Evolutionary conservation across 106 monocot species (phyloP).

Genomic region (Acanthochlamys bracteata): DNA sequence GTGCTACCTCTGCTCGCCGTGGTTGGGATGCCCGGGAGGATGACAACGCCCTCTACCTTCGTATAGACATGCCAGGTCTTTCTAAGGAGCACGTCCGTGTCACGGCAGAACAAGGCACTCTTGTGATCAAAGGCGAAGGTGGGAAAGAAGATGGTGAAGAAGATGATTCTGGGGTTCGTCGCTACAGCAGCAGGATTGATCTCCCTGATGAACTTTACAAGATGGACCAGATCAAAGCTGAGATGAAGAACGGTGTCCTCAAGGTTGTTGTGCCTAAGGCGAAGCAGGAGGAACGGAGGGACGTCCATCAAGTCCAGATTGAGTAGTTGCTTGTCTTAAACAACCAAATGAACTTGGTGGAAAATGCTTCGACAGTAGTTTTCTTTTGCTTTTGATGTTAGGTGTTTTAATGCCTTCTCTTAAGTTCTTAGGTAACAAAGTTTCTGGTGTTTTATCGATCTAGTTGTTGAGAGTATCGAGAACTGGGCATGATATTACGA

Average conservation of each 20-base stretch:
- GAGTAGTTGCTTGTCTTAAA: slow-evolving; percentile 33
- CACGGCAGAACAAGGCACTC: slow-evolving; percentile 43
- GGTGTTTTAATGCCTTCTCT: too few species aligned
- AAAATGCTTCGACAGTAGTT: background rate
- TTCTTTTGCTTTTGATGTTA: background rate
- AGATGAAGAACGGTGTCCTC: slow-evolving; percentile 92
- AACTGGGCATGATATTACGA: too few species aligned
- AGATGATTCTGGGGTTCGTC: background rate
- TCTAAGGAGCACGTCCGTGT: slow-evolving; percentile 57
- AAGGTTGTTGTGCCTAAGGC: slow-evolving; percentile 68
- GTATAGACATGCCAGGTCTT: slow-evolving; percentile 83
- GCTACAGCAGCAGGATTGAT: slow-evolving; percentile 56
- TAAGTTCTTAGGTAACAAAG: too few species aligned
- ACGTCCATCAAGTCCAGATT: slow-evolving; percentile 52
- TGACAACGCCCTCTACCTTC: slow-evolving; percentile 36
- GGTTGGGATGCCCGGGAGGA: slow-evolving; percentile 78
- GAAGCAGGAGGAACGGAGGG: slow-evolving; percentile 66
- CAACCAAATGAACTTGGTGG: too few species aligned
- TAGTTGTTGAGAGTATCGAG: too few species aligned
- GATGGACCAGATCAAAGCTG: slow-evolving; percentile 55
- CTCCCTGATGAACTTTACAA: slow-evolving; percentile 46
- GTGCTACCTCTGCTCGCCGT: slow-evolving; percentile 11
- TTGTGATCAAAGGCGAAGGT: slow-evolving; percentile 58
- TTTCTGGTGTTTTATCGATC: too few species aligned
- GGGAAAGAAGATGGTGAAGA: slow-evolving; percentile 18